These are phyloP conservation scores for Leccinum truebloodii DNA, from an alignment of 768 basidiomycete species.

Conservation along the genomic window DNA sequence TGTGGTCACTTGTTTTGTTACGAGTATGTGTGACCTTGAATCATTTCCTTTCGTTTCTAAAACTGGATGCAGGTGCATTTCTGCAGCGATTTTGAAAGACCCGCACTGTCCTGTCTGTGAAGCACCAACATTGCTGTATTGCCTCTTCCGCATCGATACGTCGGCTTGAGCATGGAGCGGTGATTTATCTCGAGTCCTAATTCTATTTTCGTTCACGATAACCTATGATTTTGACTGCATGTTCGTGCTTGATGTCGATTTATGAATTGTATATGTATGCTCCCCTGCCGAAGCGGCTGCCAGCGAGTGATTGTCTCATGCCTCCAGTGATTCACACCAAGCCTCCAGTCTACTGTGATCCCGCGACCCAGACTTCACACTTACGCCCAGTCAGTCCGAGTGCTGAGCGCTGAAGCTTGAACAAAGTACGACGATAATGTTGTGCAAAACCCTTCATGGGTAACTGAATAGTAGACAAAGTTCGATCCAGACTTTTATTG, in stretches of 20 bases:
- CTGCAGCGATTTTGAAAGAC: slow-evolving; percentile 45
- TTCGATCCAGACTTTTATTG: background rate
- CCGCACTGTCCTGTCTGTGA: slow-evolving; percentile 54
- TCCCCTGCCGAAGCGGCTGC: background rate
- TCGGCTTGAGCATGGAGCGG: slow-evolving; percentile 17
- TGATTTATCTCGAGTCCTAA: background rate
- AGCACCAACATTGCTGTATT: slow-evolving; percentile 54
- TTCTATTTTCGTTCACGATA: background rate
- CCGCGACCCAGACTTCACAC: too few relatives aligned
- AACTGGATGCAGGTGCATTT: slow-evolving; percentile 48
- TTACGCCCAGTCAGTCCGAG: too few relatives aligned
- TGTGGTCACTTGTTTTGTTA: slow-evolving; percentile 69
- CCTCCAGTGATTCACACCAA: background rate
- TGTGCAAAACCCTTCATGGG: background rate
- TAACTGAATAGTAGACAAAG: background rate
- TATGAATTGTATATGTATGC: slow-evolving; percentile 1
- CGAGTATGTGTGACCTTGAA: slow-evolving; percentile 26
- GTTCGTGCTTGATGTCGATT: slow-evolving; percentile 5
- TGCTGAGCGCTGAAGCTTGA: background rate
- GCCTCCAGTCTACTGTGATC: too few relatives aligned
- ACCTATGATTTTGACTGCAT: slow-evolving; percentile 1
- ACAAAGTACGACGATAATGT: background rate
- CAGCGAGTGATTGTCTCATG: background rate
- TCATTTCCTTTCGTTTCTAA: background rate
- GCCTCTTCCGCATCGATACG: slow-evolving; percentile 53